Percentiles rank a stretch among this genome's conserved stretches.
Evolutionary conservation across 1,284 basidiomycete species (phyloP).

Genomic region (Ganoderma leucocontextum): DNA sequence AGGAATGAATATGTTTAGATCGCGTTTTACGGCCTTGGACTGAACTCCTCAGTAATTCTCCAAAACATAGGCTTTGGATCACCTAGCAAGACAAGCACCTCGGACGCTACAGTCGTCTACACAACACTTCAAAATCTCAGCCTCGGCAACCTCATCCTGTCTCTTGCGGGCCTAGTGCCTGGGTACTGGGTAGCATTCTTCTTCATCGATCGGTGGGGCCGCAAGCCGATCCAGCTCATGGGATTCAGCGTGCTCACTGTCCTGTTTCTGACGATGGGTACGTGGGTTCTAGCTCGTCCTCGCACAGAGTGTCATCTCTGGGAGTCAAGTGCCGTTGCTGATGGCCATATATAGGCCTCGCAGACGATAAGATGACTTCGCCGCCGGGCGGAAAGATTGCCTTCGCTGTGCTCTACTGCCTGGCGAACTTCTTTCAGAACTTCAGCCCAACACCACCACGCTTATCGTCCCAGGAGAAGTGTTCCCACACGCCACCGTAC

Average conservation of each 20-base stretch:
- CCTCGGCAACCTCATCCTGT: slow-evolving; percentile 74
- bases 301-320: neutral
- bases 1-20: slow-evolving; percentile 56
- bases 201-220: slow-evolving; percentile 76
- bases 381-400: slow-evolving; percentile 61
- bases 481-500: slow-evolving; percentile 87
- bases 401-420: slow-evolving; percentile 83
- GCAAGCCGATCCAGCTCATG: slow-evolving; percentile 82
- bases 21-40: slow-evolving; percentile 84
- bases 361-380: slow-evolving; percentile 70
- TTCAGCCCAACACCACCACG: slow-evolving; percentile 88
- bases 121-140: slow-evolving; percentile 61
- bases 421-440: slow-evolving; percentile 80
- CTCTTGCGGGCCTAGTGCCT: slow-evolving; percentile 76
- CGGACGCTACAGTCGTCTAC: slow-evolving; percentile 52
- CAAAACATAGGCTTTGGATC: slow-evolving; percentile 65
- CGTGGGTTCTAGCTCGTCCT: slow-evolving; percentile 26
- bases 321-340: neutral
- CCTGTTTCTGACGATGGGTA: slow-evolving; percentile 69
- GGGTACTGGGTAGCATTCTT: slow-evolving; percentile 80
- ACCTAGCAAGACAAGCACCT: slow-evolving; percentile 39
- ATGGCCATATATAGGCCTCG: slow-evolving; percentile 61
- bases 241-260: slow-evolving; percentile 79
- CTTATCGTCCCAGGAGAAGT: slow-evolving; percentile 85
- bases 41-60: slow-evolving; percentile 79